Percentiles rank a stretch among this genome's conserved stretches.
Conservation (phyloP, 176 grass and related monocot genomes). For the Oryza nivara region DNA sequence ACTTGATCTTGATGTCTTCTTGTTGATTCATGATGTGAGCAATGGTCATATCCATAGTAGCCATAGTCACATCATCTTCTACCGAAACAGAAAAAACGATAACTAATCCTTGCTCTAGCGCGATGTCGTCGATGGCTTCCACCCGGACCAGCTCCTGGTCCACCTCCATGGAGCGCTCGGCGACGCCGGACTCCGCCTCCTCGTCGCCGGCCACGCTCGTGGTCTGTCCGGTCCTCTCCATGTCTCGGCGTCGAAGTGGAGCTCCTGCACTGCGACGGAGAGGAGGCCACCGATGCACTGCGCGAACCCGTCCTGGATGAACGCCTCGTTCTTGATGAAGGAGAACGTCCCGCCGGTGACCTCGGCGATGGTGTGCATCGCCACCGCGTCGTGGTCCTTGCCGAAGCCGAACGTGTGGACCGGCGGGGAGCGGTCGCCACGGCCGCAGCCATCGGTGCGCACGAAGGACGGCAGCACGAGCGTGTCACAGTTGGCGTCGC, state of each 20-base stretch:
- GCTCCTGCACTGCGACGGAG: constrained; percentile 65
- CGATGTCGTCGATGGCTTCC: too few species aligned
- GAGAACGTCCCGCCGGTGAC: constrained; percentile 78
- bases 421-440: constrained; percentile 27
- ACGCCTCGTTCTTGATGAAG: constrained; percentile 67
- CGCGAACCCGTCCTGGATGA: constrained; percentile 71
- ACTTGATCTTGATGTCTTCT: too few species aligned
- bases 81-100: too few species aligned
- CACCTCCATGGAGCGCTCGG: too few species aligned
- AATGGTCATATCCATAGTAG: too few species aligned
- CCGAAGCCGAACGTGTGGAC: constrained; percentile 85
- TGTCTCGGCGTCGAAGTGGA: constrained; percentile 55
- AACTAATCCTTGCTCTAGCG: too few species aligned
- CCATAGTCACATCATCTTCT: too few species aligned
- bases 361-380: constrained; percentile 78
- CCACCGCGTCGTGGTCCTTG: constrained; percentile 71
- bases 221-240: constrained; percentile 34
- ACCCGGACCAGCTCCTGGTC: too few species aligned
- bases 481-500: constrained; percentile 43
- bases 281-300: constrained; percentile 78
- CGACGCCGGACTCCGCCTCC: too few species aligned
- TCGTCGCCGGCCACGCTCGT: constrained; percentile 46
- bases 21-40: too few species aligned
- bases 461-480: constrained; percentile 64
- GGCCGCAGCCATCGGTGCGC: neutral